Evolutionary conservation across 2,329 filamentous ascomycete species (phyloP), one percentile per base, ranked within the genome.

Genomic region (Colletotrichum tamarilloi): DNA sequence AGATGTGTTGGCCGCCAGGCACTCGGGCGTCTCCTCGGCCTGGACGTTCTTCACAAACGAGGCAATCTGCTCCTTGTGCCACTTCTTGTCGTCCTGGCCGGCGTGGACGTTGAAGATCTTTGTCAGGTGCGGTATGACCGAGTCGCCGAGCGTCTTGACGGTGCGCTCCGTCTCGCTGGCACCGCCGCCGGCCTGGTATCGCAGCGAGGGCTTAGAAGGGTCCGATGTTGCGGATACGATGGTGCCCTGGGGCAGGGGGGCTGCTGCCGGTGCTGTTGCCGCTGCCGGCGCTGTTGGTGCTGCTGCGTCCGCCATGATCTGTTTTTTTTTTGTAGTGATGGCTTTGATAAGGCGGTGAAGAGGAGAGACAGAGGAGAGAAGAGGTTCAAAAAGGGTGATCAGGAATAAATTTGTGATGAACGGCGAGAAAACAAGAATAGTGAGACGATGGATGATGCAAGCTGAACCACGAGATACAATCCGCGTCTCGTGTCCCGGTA

Each of bases 31-130:
- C 4, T 75, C 60, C 49, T 85, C 84, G 52, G 80, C 82, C 78
- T 90, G 89, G 28, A 85, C 82, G 56, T 84, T 81, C 63, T 83
- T 79, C 57, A 88, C 74, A 70, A 90, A 91, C 24, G 83, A 79
- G 42, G 81, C 78, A 46, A 86, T 82, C 74, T 87, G 84, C 26
- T 84, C 82, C 49, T 79, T 81, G 67, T 83, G 82, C 88, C 88
- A 90, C 57, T 74, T 78, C 46, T 82, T 81, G 55, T 83, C 79
- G 6, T 81, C 78, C 11, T 79, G 76, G 62, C 83, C 83, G 71
- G 84, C 84, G 68, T 89, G 84, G 24, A 80, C 77, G 52, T 82
- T 77, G 79, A 87, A 90, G 64, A 90, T 82, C 68, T 81, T 82
- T 76, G 84, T 82, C 22, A 90, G 81, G 67, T 88, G 84, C 8